These are phyloP conservation scores for Nannochloropsis granulata DNA, from an alignment of 108 stramenopile species.

Conservation along the genomic window DNA sequence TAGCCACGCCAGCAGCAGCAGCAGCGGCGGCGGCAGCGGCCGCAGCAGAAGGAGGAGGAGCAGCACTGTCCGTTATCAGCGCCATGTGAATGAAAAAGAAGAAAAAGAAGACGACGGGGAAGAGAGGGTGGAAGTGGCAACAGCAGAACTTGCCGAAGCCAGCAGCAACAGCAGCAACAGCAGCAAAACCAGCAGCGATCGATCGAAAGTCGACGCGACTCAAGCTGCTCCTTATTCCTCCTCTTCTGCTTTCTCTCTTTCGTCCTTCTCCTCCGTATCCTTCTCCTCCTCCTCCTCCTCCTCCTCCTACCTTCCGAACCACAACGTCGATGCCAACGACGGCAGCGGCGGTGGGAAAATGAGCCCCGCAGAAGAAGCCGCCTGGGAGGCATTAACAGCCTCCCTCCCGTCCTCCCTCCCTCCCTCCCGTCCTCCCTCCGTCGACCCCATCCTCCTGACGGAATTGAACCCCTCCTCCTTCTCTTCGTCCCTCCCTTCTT, in stretches of 20 bases:
- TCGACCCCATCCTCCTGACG: not conserved
- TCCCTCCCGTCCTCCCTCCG: not conserved
- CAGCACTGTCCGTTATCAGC: not conserved
- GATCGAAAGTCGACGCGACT: not conserved
- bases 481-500: not conserved
- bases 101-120: no score
- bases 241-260: not conserved
- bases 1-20: not conserved
- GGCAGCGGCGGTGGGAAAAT: not conserved
- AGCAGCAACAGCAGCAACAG: not conserved
- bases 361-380: not conserved
- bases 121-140: no score
- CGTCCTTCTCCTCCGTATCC: not conserved
- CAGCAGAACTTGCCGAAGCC: no score
- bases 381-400: not conserved
- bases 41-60: not conserved
- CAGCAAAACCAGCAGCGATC: not conserved
- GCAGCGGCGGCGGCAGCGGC: not conserved
- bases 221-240: not conserved
- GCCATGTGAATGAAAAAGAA: no score
- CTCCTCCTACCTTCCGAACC: not conserved
- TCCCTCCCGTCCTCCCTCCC: not conserved
- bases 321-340: not conserved
- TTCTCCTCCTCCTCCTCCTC: not conserved
- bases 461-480: not conserved